Conservation (phyloP, 345 rosid genomes). For the Microcos paniculata region DNA sequence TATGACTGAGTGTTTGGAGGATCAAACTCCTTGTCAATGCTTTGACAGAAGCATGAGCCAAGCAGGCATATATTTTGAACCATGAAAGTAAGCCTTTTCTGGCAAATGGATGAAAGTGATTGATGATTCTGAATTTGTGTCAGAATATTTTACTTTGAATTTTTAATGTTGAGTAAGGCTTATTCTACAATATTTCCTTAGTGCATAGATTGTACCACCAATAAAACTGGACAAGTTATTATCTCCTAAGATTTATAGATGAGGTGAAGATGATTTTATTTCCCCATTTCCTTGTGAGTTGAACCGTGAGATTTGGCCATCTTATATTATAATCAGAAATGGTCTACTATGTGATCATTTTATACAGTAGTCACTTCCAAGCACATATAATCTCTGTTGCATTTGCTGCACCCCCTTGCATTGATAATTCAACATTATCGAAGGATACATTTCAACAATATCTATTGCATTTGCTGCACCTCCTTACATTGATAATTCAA, state of each 20-base stretch:
- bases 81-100: not conserved
- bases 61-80: slow-evolving; percentile 8
- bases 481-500: not conserved
- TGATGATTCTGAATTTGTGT: not conserved
- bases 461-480: not conserved
- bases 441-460: too few species aligned
- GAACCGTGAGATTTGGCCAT: not conserved
- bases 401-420: not conserved
- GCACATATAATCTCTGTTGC: not conserved
- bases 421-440: not conserved
- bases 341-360: not conserved
- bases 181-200: not conserved
- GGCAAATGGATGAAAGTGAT: not conserved
- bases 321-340: not conserved
- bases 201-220: not conserved
- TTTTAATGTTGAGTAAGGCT: not conserved
- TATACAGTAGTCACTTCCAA: not conserved
- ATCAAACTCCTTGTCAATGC: slow-evolving; percentile 6
- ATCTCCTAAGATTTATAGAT: not conserved
- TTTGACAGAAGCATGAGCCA: not conserved
- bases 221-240: not conserved
- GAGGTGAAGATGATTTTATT: not conserved
- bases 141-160: not conserved
- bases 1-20: slow-evolving; percentile 2
- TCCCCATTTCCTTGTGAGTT: not conserved